Conservation (phyloP, 1,284 basidiomycete species). For the Pisolithus thermaeus region DNA sequence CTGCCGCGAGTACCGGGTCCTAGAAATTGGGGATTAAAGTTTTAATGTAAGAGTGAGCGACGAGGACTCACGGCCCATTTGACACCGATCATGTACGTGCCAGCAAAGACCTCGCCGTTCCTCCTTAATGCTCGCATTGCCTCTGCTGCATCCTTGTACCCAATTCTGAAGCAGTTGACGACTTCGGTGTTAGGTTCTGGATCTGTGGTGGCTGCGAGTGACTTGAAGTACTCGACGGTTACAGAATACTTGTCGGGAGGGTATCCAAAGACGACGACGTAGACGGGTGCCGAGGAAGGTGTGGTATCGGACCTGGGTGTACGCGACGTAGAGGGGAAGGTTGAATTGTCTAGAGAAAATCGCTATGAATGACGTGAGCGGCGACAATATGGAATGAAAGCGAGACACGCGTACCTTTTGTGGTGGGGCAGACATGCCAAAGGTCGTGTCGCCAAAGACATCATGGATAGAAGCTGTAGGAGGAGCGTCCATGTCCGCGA, state of each 20-base stretch:
- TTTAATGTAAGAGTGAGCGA: neutral
- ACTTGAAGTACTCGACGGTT: slow-evolving; percentile 66
- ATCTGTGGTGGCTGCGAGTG: slow-evolving; percentile 59
- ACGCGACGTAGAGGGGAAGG: slow-evolving; percentile 22
- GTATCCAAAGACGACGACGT: slow-evolving; percentile 71
- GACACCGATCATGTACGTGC: slow-evolving; percentile 74
- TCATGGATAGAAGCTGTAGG: slow-evolving; percentile 66
- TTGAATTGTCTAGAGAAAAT: slow-evolving; percentile 19
- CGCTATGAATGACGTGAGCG: slow-evolving; percentile 9
- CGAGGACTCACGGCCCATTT: slow-evolving; percentile 65
- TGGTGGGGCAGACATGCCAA: slow-evolving; percentile 21
- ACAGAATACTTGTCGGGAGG: slow-evolving; percentile 65
- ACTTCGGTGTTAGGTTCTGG: slow-evolving; percentile 59
- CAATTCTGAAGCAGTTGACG: slow-evolving; percentile 66
- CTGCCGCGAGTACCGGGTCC: slow-evolving; percentile 56
- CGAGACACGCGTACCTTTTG: slow-evolving; percentile 30
- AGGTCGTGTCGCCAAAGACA: slow-evolving; percentile 50
- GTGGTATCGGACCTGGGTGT: slow-evolving; percentile 28
- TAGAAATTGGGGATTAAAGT: slow-evolving; percentile 20
- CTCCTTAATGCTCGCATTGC: slow-evolving; percentile 70
- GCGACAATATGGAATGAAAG: slow-evolving; percentile 1
- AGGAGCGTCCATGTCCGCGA: slow-evolving; percentile 71
- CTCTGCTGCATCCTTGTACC: slow-evolving; percentile 62
- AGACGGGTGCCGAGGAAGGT: slow-evolving; percentile 32
- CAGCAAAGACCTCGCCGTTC: slow-evolving; percentile 70